phyloP scores from a whole-genome alignment of 805 yeast species.

The Starmera quercuum region DNA sequence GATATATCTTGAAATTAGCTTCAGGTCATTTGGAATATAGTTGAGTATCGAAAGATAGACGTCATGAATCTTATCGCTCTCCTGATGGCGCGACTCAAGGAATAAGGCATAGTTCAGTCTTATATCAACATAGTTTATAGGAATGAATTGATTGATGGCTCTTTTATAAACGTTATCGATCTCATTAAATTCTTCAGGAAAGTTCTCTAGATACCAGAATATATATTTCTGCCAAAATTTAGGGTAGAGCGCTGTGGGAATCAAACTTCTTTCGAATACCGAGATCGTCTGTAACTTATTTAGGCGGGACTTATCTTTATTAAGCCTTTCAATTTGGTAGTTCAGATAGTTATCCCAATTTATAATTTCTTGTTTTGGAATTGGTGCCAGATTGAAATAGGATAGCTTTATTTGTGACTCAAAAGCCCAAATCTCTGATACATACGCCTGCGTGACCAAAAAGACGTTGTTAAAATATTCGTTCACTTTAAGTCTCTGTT shows the following conservation, averaged over 20 bases:
- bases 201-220: slow-evolving; percentile 36
- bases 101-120: slow-evolving; percentile 18
- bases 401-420: slow-evolving; percentile 59
- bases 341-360: slow-evolving; percentile 62
- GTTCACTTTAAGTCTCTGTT: slow-evolving; percentile 8
- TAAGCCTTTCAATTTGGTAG: slow-evolving; percentile 34
- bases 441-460: slow-evolving; percentile 12
- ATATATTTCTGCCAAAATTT: slow-evolving; percentile 65
- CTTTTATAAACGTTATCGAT: slow-evolving; percentile 40
- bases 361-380: slow-evolving; percentile 33
- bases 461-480: slow-evolving; percentile 10
- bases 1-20: slow-evolving; percentile 14
- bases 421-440: slow-evolving; percentile 49
- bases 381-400: slow-evolving; percentile 43
- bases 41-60: slow-evolving; percentile 11
- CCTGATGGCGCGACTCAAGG: slow-evolving; percentile 8
- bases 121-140: slow-evolving; percentile 5
- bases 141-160: slow-evolving; percentile 39
- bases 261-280: slow-evolving; percentile 65
- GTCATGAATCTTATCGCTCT: slow-evolving; percentile 10
- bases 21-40: slow-evolving; percentile 7
- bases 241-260: slow-evolving; percentile 56
- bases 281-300: slow-evolving; percentile 25
- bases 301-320: slow-evolving; percentile 9
- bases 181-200: slow-evolving; percentile 20